A percentile compares a stretch with the other conserved stretches of the same genome.
Conservation (phyloP, 805 yeast genomes). For the Saturnispora gosingensis region DNA sequence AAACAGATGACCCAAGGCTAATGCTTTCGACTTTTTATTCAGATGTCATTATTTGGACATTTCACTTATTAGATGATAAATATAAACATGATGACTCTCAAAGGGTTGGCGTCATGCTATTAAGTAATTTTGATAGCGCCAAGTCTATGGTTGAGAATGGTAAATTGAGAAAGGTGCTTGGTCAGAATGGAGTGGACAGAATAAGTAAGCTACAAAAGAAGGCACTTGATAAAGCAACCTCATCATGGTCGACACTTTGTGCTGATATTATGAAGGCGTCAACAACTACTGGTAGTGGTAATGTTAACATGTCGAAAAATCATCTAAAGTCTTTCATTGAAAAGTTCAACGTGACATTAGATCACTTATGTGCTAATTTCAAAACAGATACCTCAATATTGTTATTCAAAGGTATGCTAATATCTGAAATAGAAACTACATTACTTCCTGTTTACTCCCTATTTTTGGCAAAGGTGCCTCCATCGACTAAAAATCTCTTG, state of each 20-base stretch:
- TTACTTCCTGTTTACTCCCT: constrained; percentile 71
- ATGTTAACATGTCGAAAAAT: constrained; percentile 49
- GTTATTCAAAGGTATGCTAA: constrained; percentile 47
- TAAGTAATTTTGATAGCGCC: constrained; percentile 63
- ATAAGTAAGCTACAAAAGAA: constrained; percentile 62
- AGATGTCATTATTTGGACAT: constrained; percentile 70
- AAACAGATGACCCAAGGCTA: constrained; percentile 36
- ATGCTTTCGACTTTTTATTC: constrained; percentile 59
- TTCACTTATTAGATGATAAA: constrained; percentile 53
- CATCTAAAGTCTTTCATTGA: constrained; percentile 56
- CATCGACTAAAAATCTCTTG: constrained; percentile 53
- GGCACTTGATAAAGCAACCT: constrained; percentile 60
- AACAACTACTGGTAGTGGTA: constrained; percentile 43
- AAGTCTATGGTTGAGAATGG: constrained; percentile 56
- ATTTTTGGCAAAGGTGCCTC: constrained; percentile 67
- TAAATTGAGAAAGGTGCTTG: constrained; percentile 41
- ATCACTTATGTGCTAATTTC: constrained; percentile 59
- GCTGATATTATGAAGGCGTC: constrained; percentile 73
- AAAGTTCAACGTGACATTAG: constrained; percentile 76
- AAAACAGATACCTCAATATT: constrained; percentile 34
- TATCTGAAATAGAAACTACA: constrained; percentile 68
- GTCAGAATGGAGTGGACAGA: constrained; percentile 51
- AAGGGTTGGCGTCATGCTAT: constrained; percentile 58
- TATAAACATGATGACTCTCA: constrained; percentile 37
- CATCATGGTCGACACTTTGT: constrained; percentile 75